Percentiles rank a stretch among this genome's conserved stretches.
Evolutionary conservation across 169 alveolate species (phyloP).

Genomic region (Cyclospora cayetanensis): DNA sequence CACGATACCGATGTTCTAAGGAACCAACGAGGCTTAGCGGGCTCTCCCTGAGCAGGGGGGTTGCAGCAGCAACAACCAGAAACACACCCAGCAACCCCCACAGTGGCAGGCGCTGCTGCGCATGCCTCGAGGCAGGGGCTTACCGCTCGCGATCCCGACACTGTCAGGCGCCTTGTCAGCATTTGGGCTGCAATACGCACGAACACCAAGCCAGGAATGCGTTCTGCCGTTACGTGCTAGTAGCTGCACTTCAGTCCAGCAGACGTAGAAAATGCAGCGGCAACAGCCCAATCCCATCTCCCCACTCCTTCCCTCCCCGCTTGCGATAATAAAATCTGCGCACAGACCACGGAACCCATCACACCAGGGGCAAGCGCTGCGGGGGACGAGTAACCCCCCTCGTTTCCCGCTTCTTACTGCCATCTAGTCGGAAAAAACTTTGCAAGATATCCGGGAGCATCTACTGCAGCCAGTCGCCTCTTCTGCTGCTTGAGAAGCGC

Average conservation of each 20-base stretch:
- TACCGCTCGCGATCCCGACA: not conserved
- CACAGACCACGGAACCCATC: too few species aligned
- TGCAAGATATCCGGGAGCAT: constrained; percentile 9
- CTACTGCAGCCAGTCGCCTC: not conserved
- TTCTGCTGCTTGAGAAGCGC: constrained; percentile 13
- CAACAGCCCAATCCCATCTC: not conserved
- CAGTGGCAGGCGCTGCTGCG: too few species aligned
- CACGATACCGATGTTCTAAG: too few species aligned
- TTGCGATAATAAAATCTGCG: too few species aligned
- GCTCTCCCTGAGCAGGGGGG: too few species aligned
- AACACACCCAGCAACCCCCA: too few species aligned
- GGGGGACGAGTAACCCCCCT: not conserved
- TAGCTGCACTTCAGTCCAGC: not conserved
- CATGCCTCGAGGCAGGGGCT: not conserved
- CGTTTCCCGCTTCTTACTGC: constrained; percentile 1
- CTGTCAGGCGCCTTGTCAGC: not conserved
- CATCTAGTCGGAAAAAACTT: constrained; percentile 2
- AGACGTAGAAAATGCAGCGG: not conserved
- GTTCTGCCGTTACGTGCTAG: too few species aligned
- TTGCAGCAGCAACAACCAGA: too few species aligned
- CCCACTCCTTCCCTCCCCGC: too few species aligned
- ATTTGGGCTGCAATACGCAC: not conserved
- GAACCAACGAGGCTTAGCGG: too few species aligned
- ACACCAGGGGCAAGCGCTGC: not conserved
- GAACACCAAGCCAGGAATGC: not conserved